phyloP scores from a whole-genome alignment of 768 basidiomycete species.

The Auriscalpium vulgare region DNA sequence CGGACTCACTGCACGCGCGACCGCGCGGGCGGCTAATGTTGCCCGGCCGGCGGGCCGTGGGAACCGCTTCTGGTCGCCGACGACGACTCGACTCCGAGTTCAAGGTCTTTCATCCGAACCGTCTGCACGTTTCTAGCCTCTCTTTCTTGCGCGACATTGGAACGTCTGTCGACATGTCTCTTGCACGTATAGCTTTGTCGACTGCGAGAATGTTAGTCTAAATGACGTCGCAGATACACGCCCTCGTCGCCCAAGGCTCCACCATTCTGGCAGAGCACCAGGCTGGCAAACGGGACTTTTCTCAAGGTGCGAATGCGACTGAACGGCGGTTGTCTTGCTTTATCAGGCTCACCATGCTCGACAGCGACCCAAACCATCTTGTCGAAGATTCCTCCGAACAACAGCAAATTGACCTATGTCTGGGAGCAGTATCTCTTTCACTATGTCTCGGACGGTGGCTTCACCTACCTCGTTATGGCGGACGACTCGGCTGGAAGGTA shows the following conservation, averaged over 20 bases:
- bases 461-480: slow-evolving; percentile 88
- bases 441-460: slow-evolving; percentile 83
- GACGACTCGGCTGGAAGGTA: slow-evolving; percentile 89
- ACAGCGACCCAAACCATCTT: slow-evolving; percentile 83
- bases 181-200: no score
- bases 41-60: no score
- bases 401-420: slow-evolving; percentile 75
- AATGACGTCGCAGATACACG: slow-evolving; percentile 34
- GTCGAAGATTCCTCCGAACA: slow-evolving; percentile 88
- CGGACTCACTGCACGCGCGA: no score
- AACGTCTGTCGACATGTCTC: background rate
- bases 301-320: slow-evolving; percentile 50
- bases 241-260: slow-evolving; percentile 70
- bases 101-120: no score
- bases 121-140: no score
- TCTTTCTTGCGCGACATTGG: background rate
- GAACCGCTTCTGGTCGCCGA: no score
- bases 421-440: slow-evolving; percentile 95
- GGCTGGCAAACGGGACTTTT: slow-evolving; percentile 76
- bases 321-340: background rate
- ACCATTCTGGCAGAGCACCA: slow-evolving; percentile 86
- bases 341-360: background rate
- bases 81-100: no score
- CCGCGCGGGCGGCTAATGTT: no score
- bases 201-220: no score